phyloP scores from a whole-genome alignment of 129 eudicot genomes.

The Mikania micrantha region DNA sequence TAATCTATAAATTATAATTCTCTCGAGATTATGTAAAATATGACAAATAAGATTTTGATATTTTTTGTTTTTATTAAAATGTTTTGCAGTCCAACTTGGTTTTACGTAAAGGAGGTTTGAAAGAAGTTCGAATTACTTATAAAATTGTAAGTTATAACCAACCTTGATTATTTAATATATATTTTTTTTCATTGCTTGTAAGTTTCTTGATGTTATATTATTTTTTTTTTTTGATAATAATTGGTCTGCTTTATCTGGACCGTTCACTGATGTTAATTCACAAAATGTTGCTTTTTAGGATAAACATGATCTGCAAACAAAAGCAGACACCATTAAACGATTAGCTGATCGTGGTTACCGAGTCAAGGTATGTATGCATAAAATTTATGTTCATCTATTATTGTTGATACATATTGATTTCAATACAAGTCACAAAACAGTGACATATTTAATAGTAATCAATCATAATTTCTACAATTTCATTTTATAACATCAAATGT shows the following conservation, averaged over 20 bases:
- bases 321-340: constrained; percentile 60
- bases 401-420: constrained; percentile 6
- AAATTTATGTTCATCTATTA: neutral
- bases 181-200: no score
- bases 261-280: neutral
- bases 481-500: neutral
- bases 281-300: constrained; percentile 32
- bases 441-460: neutral
- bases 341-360: constrained; percentile 78
- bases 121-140: constrained; percentile 54
- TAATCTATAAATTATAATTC: neutral
- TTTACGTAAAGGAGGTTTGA: constrained; percentile 41
- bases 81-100: constrained; percentile 45
- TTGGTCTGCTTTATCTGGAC: neutral
- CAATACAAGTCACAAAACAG: neutral
- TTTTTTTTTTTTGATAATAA: neutral
- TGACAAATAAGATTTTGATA: neutral
- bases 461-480: constrained; percentile 1
- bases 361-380: constrained; percentile 52
- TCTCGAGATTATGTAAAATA: neutral
- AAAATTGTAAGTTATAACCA: constrained; percentile 36
- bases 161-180: no score
- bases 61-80: neutral
- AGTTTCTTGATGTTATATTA: neutral
- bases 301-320: constrained; percentile 62